phyloP scores from a whole-genome alignment of 2,329 filamentous ascomycete species.

The Botrytis aclada region DNA sequence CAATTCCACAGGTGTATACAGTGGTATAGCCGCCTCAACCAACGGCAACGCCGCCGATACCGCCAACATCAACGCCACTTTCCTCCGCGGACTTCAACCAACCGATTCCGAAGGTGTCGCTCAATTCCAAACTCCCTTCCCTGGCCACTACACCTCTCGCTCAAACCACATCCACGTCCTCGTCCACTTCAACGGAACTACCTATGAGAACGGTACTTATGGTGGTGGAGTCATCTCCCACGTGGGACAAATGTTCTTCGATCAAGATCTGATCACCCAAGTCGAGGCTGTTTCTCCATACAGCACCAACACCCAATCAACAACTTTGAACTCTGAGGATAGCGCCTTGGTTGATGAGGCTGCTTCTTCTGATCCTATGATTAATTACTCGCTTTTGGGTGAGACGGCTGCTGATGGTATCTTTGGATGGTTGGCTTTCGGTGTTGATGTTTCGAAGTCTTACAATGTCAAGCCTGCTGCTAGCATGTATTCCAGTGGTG shows the following conservation, averaged over 20 bases:
- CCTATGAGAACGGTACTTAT: slow-evolving; percentile 24
- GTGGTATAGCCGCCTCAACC: slow-evolving; percentile 40
- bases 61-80: slow-evolving; percentile 42
- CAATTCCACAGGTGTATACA: slow-evolving; percentile 43
- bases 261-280: slow-evolving; percentile 53
- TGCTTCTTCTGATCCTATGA: slow-evolving; percentile 9
- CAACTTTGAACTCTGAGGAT: slow-evolving; percentile 51
- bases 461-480: neutral
- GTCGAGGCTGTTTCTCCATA: slow-evolving; percentile 51
- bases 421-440: slow-evolving; percentile 17
- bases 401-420: slow-evolving; percentile 13
- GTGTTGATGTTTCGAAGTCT: neutral
- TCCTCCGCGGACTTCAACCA: slow-evolving; percentile 42
- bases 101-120: slow-evolving; percentile 44
- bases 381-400: slow-evolving; percentile 9
- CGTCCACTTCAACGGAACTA: slow-evolving; percentile 43
- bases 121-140: slow-evolving; percentile 35
- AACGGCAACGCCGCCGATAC: slow-evolving; percentile 44
- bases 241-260: slow-evolving; percentile 63
- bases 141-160: neutral
- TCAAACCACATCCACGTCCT: slow-evolving; percentile 26
- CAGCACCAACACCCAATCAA: slow-evolving; percentile 44
- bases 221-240: slow-evolving; percentile 49
- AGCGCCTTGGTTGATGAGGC: slow-evolving; percentile 10
- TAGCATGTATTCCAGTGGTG: slow-evolving; percentile 4